Evolutionary conservation across 1,284 basidiomycete genomes (phyloP), one percentile per base, ranked within the genome.

Genomic region (Paramarasmius palmivorus): DNA sequence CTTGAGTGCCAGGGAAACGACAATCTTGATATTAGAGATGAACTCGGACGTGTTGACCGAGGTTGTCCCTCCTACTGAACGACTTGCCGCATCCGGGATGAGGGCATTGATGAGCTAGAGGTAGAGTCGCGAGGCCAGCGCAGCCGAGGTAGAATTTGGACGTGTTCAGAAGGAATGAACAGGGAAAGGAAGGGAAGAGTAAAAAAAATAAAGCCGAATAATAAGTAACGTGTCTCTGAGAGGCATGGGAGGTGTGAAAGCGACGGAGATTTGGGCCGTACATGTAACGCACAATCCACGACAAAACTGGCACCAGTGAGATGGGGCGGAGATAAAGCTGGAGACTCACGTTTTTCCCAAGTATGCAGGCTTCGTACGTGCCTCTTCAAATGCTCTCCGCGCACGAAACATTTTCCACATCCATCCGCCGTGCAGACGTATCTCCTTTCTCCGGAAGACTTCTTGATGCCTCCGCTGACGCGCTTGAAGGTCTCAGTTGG

Each of bases 1-100:
- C n/a, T n/a, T n/a, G n/a, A n/a, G n/a, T n/a, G 12, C 29, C 29
- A 32, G 12, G 12, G 39, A 40, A 40, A 9, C 22, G 19, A 25
- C 9, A 23, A 26, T 29, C 10, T 14, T 46, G 6, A 32, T 12
- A 32, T 51, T 23, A 51, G 49, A 76, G 63, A 71, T 92, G 89
- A 35, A 91, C 78, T 26, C 86, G 82, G 65, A 87, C 78, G 65
- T 92, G 89, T 64, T 90, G 88, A 37, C 82, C 84, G 22, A 93
- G 77, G 63, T 93, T 93, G 66, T 93, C 92, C 59, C 86, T 79
- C 42, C 92, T 77, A 66, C 86, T 90, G 64, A 93, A 93, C 26
- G 82, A 75, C 69, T 90, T 90, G 53, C 75, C 79, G 70, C 91
- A 93, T 2, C 81, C 81, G 14, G 78, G 75, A 58, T 81, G 78